These are phyloP conservation scores for Scheffersomyces coipomensis DNA, from an alignment of 805 yeast species.

Conservation along the genomic window DNA sequence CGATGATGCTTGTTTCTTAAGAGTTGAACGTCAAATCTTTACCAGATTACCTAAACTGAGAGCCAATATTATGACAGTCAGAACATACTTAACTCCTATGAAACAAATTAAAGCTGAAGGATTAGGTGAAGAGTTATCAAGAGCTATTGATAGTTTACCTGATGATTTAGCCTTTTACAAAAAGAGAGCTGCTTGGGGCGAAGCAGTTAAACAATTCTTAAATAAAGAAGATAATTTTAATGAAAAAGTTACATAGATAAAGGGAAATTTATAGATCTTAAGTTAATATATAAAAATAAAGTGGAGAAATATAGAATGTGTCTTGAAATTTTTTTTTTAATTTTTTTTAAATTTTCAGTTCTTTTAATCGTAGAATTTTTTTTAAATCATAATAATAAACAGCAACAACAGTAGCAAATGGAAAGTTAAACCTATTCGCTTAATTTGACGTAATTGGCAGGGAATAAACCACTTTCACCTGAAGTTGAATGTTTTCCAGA, in stretches of 20 bases:
- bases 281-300: neutral
- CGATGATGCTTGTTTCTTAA: slow-evolving; percentile 28
- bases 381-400: too few relatives aligned
- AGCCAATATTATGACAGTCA: slow-evolving; percentile 35
- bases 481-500: slow-evolving; percentile 64
- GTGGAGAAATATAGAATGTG: too few relatives aligned
- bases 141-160: slow-evolving; percentile 36
- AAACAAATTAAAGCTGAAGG: slow-evolving; percentile 30
- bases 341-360: too few relatives aligned
- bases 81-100: slow-evolving; percentile 36
- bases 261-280: neutral
- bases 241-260: neutral
- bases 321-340: neutral
- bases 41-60: slow-evolving; percentile 33
- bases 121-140: slow-evolving; percentile 23
- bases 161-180: slow-evolving; percentile 38
- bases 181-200: slow-evolving; percentile 36
- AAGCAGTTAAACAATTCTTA: slow-evolving; percentile 32
- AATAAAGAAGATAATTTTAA: slow-evolving; percentile 4
- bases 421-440: slow-evolving; percentile 14
- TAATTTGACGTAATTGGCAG: slow-evolving; percentile 75
- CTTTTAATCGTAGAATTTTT: too few relatives aligned
- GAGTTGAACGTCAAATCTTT: slow-evolving; percentile 37
- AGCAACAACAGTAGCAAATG: too few relatives aligned
- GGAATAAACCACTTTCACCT: slow-evolving; percentile 85